Evolutionary conservation across 2,329 filamentous ascomycete species (phyloP).

Genomic region (Grosmannia serpens): DNA sequence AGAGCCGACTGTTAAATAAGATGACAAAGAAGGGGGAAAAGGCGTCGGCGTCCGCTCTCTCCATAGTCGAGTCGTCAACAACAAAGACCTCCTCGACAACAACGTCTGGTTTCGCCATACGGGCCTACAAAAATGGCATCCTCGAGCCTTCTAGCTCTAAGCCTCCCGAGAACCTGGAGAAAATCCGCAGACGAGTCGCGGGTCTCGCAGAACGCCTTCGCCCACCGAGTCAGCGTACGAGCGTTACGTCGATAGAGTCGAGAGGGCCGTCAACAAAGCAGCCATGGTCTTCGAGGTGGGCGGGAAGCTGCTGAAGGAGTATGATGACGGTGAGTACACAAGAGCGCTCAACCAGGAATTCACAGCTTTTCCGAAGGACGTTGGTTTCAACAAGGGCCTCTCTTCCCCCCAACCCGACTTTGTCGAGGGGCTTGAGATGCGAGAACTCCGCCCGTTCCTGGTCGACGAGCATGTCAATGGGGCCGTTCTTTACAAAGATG

Average conservation of each 20-base stretch:
- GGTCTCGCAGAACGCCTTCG: too few relatives aligned
- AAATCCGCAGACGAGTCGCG: too few relatives aligned
- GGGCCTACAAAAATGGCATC: too few relatives aligned
- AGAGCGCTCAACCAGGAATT: background rate
- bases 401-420: background rate
- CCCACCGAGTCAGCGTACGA: too few relatives aligned
- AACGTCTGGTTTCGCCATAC: too few relatives aligned
- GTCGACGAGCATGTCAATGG: background rate
- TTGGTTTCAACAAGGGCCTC: background rate
- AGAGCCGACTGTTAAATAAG: too few relatives aligned
- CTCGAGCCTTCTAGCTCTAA: too few relatives aligned
- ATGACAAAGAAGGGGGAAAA: too few relatives aligned
- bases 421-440: background rate
- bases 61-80: too few relatives aligned
- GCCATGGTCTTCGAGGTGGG: background rate
- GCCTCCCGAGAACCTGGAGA: too few relatives aligned
- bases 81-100: too few relatives aligned
- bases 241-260: background rate
- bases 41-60: too few relatives aligned
- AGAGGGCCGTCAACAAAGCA: background rate
- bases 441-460: background rate
- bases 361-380: background rate
- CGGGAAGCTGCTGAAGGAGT: background rate
- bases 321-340: background rate
- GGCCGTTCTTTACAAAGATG: slow-evolving; percentile 13